A percentile compares a stretch with the other conserved stretches of the same genome.
These are phyloP conservation scores for Pistacia integerrima DNA, from an alignment of 345 rosid genomes.

Conservation along the genomic window DNA sequence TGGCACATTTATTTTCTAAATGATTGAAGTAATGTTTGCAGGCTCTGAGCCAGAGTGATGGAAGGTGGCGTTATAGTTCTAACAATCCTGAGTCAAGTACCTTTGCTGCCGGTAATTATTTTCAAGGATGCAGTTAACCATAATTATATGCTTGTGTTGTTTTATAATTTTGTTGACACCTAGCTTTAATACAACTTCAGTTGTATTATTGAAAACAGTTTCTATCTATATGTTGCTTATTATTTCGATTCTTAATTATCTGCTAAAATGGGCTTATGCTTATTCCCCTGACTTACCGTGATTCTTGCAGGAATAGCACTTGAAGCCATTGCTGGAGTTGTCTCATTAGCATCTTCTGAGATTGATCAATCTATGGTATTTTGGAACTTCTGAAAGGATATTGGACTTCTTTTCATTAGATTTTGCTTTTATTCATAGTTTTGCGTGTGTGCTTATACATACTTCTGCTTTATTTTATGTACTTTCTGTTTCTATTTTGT, in stretches of 20 bases:
- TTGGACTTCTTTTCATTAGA: background rate
- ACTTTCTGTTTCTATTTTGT: background rate
- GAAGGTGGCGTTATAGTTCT: constrained; percentile 87
- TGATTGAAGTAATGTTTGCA: constrained; percentile 36
- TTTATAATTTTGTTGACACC: background rate
- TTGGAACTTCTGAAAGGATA: constrained; percentile 16
- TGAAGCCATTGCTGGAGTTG: constrained; percentile 83
- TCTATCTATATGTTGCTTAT: background rate
- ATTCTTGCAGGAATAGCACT: constrained; percentile 75
- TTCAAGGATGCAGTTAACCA: background rate
- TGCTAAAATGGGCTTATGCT: background rate
- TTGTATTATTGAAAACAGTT: background rate
- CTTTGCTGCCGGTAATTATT: constrained; percentile 79
- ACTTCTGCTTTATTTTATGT: too few species aligned
- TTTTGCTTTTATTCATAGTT: background rate
- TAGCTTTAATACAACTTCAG: background rate
- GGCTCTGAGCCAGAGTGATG: constrained; percentile 96
- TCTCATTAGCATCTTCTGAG: constrained; percentile 77
- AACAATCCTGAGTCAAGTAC: constrained; percentile 82
- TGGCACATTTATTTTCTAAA: background rate
- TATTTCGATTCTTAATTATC: background rate
- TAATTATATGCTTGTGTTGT: background rate
- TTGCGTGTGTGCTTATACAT: background rate
- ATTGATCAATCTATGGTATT: constrained; percentile 80
- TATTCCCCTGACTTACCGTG: constrained; percentile 12